Percentiles rank a stretch among this genome's conserved stretches.
Conservation (phyloP, 495 filamentous ascomycete species). For the Xylaria bambusicola region DNA sequence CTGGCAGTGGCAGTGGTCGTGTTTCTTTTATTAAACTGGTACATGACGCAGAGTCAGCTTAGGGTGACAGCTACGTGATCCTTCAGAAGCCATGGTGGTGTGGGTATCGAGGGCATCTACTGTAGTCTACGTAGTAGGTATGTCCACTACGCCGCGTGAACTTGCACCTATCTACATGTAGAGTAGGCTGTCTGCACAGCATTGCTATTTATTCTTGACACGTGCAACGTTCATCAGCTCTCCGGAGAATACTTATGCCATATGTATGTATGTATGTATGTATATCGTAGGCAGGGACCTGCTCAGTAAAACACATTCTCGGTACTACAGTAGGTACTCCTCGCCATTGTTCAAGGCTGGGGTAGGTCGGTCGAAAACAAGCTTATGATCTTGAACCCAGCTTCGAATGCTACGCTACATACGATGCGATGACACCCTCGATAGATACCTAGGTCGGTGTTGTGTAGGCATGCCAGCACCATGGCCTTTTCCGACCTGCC, state of each 20-base stretch:
- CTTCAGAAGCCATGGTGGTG: conserved; percentile 1
- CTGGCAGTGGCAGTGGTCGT: conserved; percentile 1
- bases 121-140: too few relatives aligned
- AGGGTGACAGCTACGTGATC: conserved; percentile 11
- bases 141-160: too few relatives aligned
- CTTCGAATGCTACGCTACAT: conserved; percentile 11
- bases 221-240: too few relatives aligned
- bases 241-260: too few relatives aligned
- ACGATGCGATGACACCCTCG: conserved; percentile 4
- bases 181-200: too few relatives aligned
- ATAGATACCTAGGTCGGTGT: not conserved
- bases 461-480: not conserved
- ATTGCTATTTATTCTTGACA: too few relatives aligned
- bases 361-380: not conserved
- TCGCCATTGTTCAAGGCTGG: not conserved
- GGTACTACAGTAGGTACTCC: not conserved
- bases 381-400: not conserved
- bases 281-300: too few relatives aligned
- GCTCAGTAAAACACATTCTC: not conserved
- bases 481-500: not conserved
- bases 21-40: conserved; percentile 17
- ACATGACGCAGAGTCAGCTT: conserved; percentile 16
- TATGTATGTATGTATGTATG: too few relatives aligned
- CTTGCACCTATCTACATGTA: too few relatives aligned
- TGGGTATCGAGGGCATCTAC: too few relatives aligned